Conservation (phyloP, 1,284 basidiomycete genomes). For the Ceratorhiza oryzae-sativae region DNA sequence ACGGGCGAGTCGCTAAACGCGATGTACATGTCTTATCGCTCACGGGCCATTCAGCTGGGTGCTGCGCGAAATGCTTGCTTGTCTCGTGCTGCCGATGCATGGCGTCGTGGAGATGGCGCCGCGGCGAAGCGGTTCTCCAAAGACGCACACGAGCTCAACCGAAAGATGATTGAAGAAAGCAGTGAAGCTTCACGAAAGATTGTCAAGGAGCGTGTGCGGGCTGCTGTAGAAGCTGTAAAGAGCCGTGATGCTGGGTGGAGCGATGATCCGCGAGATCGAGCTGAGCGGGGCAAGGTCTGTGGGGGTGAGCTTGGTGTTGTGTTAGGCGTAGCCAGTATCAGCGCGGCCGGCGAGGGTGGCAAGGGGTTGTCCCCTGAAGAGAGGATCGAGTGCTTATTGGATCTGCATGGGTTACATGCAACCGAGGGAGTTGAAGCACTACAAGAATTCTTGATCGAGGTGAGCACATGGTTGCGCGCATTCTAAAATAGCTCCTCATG, state of each 20-base stretch:
- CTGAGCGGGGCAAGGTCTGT: slow-evolving; percentile 74
- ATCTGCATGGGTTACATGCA: slow-evolving; percentile 88
- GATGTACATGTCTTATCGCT: slow-evolving; percentile 88
- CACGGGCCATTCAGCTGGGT: slow-evolving; percentile 86
- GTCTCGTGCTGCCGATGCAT: slow-evolving; percentile 94
- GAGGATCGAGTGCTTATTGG: slow-evolving; percentile 79
- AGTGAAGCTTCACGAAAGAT: slow-evolving; percentile 78
- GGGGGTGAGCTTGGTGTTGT: slow-evolving; percentile 85
- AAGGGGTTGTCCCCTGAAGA: slow-evolving; percentile 70
- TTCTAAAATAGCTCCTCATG: slow-evolving; percentile 37
- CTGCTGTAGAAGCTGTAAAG: slow-evolving; percentile 78
- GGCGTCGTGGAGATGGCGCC: slow-evolving; percentile 91
- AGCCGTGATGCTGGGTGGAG: slow-evolving; percentile 74
- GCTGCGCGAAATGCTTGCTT: slow-evolving; percentile 93
- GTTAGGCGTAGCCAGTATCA: slow-evolving; percentile 78
- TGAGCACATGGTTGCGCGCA: slow-evolving; percentile 55
- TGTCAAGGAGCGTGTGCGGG: slow-evolving; percentile 78
- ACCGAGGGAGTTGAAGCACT: slow-evolving; percentile 91
- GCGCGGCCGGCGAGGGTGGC: slow-evolving; percentile 59
- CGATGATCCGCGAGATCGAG: slow-evolving; percentile 82
- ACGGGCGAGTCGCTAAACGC: slow-evolving; percentile 81
- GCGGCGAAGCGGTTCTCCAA: slow-evolving; percentile 92
- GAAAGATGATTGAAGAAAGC: slow-evolving; percentile 87
- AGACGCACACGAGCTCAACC: slow-evolving; percentile 92
- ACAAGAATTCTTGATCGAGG: slow-evolving; percentile 87